phyloP scores from a whole-genome alignment of 345 rosid species.

The Eucalyptus shirleyi region DNA sequence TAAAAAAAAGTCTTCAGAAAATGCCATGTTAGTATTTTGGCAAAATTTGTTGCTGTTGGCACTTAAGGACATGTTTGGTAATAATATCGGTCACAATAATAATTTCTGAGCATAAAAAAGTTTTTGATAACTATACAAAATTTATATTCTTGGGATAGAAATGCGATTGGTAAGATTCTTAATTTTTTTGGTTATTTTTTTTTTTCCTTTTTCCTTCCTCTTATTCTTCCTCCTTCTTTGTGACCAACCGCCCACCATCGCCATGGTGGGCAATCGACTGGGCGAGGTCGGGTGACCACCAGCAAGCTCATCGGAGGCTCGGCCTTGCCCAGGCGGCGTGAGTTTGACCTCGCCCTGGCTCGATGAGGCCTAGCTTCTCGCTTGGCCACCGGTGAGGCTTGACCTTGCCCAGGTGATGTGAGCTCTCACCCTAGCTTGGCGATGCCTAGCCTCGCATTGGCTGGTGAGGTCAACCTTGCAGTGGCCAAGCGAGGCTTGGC shows the following conservation, averaged over 20 bases:
- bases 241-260: rapidly evolving
- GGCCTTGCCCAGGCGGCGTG: rapidly evolving
- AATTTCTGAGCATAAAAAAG: rapidly evolving
- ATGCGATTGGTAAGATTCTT: rapidly evolving
- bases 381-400: no score
- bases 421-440: no score
- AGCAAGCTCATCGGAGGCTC: no score
- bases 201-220: no score
- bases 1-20: rapidly evolving
- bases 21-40: no score
- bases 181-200: no score
- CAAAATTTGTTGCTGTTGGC: rapidly evolving
- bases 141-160: no score
- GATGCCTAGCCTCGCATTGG: rapidly evolving
- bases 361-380: rapidly evolving
- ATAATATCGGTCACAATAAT: rapidly evolving
- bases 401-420: rapidly evolving
- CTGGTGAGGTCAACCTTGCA: rapidly evolving
- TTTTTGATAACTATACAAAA: rapidly evolving
- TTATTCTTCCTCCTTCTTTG: no score
- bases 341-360: no score
- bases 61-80: no score
- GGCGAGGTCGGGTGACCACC: no score
- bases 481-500: rapidly evolving
- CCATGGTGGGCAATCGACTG: rapidly evolving